Base-by-base conservation (phyloP, 345 rosid species). In the Pistacia atlantica region DNA sequence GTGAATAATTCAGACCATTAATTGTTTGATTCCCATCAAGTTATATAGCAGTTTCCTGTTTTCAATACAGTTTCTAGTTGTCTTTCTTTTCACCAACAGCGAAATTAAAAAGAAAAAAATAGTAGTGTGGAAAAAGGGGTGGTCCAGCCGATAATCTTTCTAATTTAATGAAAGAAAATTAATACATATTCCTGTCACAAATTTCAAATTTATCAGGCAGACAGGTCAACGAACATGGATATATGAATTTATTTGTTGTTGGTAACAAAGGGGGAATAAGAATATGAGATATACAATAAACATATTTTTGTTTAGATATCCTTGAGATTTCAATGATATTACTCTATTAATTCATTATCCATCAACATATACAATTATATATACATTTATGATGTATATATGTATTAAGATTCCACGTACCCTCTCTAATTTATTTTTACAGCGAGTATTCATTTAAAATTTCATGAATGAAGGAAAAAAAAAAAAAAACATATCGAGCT, bases 161-260 rank as follows among this genome's bases (percentile, higher is more conserved):
- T 7, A 6, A 42, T 42, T 42, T 5, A 42, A 42, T 7, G 6
- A 42, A 42, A 42, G 8, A 42, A 42, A 42, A 42, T 5, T 0
- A 42, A 7, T 42, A 42, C 46, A 42, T 42, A 42, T 42, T 42
- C 1, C 46, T 42, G 6, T 61, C 59, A 33, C n/a, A 10, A 12
- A 4, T 33, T 52, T 63, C 33, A 42, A 63, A 74, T 18, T 52
- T 42, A 31, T 49, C n/a, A 64, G 51, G 31, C 54, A 51, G 69
- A 51, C 69, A 52, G 52, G 70, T 74, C 70, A 74, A 74, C 77
- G 69, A 74, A 65, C 16, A 51, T 14, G 51, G 69, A 64, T 74
- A 64, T 74, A 64, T 64, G 62, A 35, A 56, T 54, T 20, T 17
- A 17, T 25, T 25, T 37, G n/a, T 6, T 52, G 77, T 65, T 49